phyloP scores from a whole-genome alignment of 2,329 filamentous ascomycete species.

The Cercospora citrullina region DNA sequence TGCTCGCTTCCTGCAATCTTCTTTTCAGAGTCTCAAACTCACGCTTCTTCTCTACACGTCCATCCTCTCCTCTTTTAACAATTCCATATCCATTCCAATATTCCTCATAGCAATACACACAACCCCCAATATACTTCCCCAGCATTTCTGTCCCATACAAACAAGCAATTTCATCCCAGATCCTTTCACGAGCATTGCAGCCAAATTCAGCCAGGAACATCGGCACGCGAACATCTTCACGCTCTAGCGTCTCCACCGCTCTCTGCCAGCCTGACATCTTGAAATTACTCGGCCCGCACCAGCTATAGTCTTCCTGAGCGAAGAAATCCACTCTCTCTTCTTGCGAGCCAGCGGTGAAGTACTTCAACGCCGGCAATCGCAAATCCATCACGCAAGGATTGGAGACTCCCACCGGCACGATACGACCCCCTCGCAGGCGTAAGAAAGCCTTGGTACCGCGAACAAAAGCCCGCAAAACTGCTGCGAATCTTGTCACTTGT shows the following conservation, averaged over 20 bases:
- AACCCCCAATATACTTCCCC: conserved; percentile 27
- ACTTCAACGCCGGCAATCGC: conserved; percentile 10
- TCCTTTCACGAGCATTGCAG: conserved; percentile 13
- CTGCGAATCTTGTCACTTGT: conserved; percentile 19
- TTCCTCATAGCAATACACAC: conserved; percentile 25
- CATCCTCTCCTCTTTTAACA: conserved; percentile 18
- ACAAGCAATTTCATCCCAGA: conserved; percentile 27
- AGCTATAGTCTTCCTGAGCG: conserved; percentile 20
- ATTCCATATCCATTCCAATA: conserved; percentile 20
- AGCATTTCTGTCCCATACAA: conserved; percentile 30
- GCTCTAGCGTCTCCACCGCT: conserved; percentile 13
- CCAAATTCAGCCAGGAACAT: conserved; percentile 27
- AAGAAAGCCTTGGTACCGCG: conserved; percentile 26
- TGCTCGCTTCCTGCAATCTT: conserved; percentile 11
- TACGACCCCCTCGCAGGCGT: conserved; percentile 14
- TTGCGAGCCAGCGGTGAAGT: conserved; percentile 24
- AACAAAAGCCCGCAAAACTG: conserved; percentile 25
- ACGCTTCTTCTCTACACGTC: conserved; percentile 10
- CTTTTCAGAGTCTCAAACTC: conserved; percentile 22
- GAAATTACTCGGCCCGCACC: conserved; percentile 23
- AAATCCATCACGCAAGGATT: conserved; percentile 4
- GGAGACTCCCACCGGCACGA: conserved; percentile 22
- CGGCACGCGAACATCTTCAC: conserved; percentile 15
- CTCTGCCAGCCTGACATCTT: conserved; percentile 27
- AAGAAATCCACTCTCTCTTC: conserved; percentile 23